Percentiles rank a stretch among this genome's conserved stretches.
Conservation (phyloP, 2,329 filamentous ascomycete genomes). For the Mollisiaceae sp. region DNA sequence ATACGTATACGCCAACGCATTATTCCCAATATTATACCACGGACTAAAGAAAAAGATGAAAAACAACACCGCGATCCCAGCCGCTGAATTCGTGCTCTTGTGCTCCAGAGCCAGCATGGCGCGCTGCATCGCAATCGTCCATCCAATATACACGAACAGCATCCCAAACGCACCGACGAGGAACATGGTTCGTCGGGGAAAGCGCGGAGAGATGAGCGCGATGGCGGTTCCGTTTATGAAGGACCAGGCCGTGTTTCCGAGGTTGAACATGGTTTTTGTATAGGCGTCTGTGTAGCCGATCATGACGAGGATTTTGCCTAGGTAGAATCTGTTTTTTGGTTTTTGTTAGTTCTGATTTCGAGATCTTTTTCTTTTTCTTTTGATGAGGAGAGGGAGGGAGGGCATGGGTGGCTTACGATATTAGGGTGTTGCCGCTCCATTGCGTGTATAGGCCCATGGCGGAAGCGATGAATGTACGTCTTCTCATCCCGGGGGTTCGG, state of each 20-base stretch:
- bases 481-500: conserved; percentile 54
- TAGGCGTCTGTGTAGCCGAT: conserved; percentile 50
- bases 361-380: no score
- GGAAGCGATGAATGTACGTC: conserved; percentile 53
- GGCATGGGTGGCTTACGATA: conserved; percentile 43
- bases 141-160: conserved; percentile 58
- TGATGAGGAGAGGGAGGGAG: neutral
- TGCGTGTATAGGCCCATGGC: conserved; percentile 60
- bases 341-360: neutral
- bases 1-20: conserved; percentile 68
- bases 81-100: conserved; percentile 36
- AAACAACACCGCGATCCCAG: conserved; percentile 50
- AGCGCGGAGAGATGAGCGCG: conserved; percentile 50
- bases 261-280: conserved; percentile 46
- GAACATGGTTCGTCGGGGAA: conserved; percentile 56
- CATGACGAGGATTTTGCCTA: conserved; percentile 53
- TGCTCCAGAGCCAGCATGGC: conserved; percentile 41
- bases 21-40: conserved; percentile 68
- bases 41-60: conserved; percentile 66
- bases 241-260: conserved; percentile 47
- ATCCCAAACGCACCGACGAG: conserved; percentile 59
- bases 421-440: conserved; percentile 54
- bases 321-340: conserved; percentile 43
- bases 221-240: conserved; percentile 50
- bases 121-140: conserved; percentile 55